These are phyloP conservation scores for Prunus mira DNA, from an alignment of 306 rosid species.

Conservation along the genomic window DNA sequence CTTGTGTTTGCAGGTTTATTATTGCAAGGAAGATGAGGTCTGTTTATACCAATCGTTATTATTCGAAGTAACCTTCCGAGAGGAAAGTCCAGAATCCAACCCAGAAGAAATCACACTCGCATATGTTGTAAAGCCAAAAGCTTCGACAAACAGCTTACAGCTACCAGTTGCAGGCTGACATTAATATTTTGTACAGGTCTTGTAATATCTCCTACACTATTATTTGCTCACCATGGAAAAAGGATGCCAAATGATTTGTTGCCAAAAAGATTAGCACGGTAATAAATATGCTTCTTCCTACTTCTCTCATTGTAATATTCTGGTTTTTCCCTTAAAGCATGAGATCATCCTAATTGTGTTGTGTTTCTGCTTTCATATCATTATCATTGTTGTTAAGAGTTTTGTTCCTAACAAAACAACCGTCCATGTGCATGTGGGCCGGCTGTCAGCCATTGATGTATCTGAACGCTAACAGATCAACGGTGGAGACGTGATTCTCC, in stretches of 20 bases:
- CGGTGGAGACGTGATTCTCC: background rate
- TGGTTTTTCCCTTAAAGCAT: background rate
- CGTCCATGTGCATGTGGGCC: background rate
- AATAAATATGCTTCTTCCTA: too few species aligned
- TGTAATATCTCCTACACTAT: constrained; percentile 16
- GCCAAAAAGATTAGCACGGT: background rate
- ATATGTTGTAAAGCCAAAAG: constrained; percentile 68
- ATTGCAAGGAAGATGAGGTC: constrained; percentile 95
- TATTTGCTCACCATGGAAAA: constrained; percentile 10
- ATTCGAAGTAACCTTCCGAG: constrained; percentile 69
- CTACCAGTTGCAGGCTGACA: constrained; percentile 43
- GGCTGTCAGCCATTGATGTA: background rate
- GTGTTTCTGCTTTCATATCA: background rate
- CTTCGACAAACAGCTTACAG: constrained; percentile 47
- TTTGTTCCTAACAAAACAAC: background rate
- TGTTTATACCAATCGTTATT: constrained; percentile 72
- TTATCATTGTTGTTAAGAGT: background rate
- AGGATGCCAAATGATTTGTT: constrained; percentile 15
- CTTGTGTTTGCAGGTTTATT: constrained; percentile 63
- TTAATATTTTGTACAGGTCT: constrained; percentile 27
- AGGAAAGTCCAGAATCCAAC: constrained; percentile 42
- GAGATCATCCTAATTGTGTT: background rate
- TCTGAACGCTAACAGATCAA: background rate
- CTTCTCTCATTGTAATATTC: too few species aligned
- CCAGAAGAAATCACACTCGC: constrained; percentile 51